Percentiles rank a stretch among this genome's conserved stretches.
Conservation (phyloP, 441 rosid genomes). For the Adansonia madagascariensis region DNA sequence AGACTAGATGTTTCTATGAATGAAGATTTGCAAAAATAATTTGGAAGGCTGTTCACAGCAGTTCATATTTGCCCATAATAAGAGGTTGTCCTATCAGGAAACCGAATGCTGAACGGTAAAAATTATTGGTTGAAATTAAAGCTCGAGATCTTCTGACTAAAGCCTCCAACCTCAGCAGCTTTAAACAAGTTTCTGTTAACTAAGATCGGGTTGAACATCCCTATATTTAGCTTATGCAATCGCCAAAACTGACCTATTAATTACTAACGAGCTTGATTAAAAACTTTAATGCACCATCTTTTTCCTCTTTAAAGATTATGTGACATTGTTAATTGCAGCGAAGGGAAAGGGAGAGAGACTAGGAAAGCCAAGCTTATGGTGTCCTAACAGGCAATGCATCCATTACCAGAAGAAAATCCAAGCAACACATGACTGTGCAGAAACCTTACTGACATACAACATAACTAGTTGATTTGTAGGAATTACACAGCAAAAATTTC, state of each 20-base stretch:
- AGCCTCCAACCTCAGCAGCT: not conserved
- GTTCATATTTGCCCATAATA: not conserved
- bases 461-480: not conserved
- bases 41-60: not conserved
- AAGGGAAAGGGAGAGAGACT: not conserved
- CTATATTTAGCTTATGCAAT: not conserved
- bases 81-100: not conserved
- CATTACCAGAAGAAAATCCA: not conserved
- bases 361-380: constrained; percentile 41
- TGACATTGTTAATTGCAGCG: not conserved
- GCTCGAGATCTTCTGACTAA: not conserved
- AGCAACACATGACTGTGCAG: not conserved
- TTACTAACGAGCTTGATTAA: not conserved
- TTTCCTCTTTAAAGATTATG: not conserved
- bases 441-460: not conserved
- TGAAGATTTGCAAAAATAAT: not conserved
- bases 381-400: constrained; percentile 6
- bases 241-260: not conserved
- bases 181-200: not conserved
- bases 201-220: not conserved
- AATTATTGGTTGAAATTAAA: not conserved
- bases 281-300: constrained; percentile 14
- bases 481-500: constrained; percentile 61
- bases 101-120: not conserved
- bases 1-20: not conserved